phyloP scores from a whole-genome alignment of 2,329 filamentous ascomycete genomes.

The Tolypocladium amazonense region DNA sequence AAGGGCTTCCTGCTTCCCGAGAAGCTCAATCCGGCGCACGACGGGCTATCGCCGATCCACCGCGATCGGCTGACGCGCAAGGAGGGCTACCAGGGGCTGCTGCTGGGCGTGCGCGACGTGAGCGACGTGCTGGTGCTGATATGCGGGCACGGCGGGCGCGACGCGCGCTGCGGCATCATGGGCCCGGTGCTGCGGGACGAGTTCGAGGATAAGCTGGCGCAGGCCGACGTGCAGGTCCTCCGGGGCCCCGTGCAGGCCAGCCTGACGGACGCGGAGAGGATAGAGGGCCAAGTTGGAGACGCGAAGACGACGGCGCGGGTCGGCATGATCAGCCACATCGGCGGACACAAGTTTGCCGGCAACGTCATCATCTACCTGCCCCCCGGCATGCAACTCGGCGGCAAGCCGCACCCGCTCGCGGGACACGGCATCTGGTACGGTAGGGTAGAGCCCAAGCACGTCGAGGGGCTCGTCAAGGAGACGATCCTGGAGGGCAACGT shows the following conservation, averaged over 20 bases:
- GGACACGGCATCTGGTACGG: constrained; percentile 78
- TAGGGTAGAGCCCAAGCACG: constrained; percentile 61
- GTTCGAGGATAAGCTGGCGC: constrained; percentile 52
- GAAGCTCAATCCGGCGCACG: constrained; percentile 51
- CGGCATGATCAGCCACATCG: constrained; percentile 67
- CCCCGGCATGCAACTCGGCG: constrained; percentile 32
- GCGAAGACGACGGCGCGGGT: constrained; percentile 41
- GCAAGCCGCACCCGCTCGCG: constrained; percentile 44
- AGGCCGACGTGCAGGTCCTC: constrained; percentile 37
- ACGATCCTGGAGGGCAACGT: constrained; percentile 58
- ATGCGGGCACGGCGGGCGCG: constrained; percentile 77
- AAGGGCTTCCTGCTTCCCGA: constrained; percentile 56
- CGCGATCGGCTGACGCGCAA: constrained; percentile 40
- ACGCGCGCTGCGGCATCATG: constrained; percentile 70
- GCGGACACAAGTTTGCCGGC: constrained; percentile 77
- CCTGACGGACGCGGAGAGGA: constrained; percentile 4
- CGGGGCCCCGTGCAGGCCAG: constrained; percentile 30
- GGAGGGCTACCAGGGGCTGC: constrained; percentile 37
- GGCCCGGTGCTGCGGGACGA: constrained; percentile 62
- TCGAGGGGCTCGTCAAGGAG: constrained; percentile 64
- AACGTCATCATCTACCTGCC: constrained; percentile 78
- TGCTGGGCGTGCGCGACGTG: constrained; percentile 50
- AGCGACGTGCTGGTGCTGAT: constrained; percentile 68
- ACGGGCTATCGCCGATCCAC: constrained; percentile 46
- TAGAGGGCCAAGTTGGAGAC: constrained; percentile 8